A percentile compares a stretch with the other conserved stretches of the same genome.
These are phyloP conservation scores for Hypoxylon lenormandii DNA, from an alignment of 495 filamentous ascomycete species.

Conservation along the genomic window DNA sequence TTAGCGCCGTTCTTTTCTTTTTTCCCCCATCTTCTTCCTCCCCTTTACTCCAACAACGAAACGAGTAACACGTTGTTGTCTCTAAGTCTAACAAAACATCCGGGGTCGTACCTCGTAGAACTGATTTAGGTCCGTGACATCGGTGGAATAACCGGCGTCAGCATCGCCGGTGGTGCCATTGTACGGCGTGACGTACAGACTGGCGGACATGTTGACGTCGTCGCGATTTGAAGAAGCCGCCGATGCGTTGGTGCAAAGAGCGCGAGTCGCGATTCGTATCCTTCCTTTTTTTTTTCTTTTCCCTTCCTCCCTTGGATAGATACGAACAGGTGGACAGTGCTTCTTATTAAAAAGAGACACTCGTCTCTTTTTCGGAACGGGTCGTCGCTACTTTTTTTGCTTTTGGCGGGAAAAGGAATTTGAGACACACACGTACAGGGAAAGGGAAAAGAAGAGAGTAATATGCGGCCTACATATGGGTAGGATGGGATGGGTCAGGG, in stretches of 20 bases:
- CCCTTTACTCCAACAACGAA: neutral
- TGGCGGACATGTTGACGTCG: slow-evolving; percentile 49
- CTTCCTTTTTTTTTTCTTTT: slow-evolving; percentile 1
- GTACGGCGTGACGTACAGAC: slow-evolving; percentile 49
- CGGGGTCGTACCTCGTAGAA: slow-evolving; percentile 52
- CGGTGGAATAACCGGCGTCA: slow-evolving; percentile 48
- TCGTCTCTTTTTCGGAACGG: slow-evolving; percentile 13
- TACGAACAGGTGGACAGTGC: slow-evolving; percentile 1
- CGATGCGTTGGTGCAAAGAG: slow-evolving; percentile 3
- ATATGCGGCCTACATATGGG: slow-evolving; percentile 16
- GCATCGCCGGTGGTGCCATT: slow-evolving; percentile 49
- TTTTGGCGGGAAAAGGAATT: slow-evolving; percentile 15
- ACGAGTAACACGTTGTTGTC: neutral
- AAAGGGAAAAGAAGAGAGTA: slow-evolving; percentile 17
- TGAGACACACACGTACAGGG: slow-evolving; percentile 18
- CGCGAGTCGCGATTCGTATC: slow-evolving; percentile 5
- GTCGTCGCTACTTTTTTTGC: slow-evolving; percentile 17
- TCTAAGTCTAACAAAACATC: neutral
- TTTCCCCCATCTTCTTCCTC: slow-evolving; percentile 6
- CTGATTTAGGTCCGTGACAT: slow-evolving; percentile 49
- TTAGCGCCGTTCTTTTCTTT: slow-evolving; percentile 35
- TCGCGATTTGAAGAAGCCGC: slow-evolving; percentile 7
- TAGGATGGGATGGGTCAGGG: slow-evolving; percentile 15
- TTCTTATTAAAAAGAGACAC: slow-evolving; percentile 23
- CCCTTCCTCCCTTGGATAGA: neutral